These are phyloP conservation scores for Tylopilus sp. DNA, from an alignment of 1,284 basidiomycete species.

Conservation along the genomic window DNA sequence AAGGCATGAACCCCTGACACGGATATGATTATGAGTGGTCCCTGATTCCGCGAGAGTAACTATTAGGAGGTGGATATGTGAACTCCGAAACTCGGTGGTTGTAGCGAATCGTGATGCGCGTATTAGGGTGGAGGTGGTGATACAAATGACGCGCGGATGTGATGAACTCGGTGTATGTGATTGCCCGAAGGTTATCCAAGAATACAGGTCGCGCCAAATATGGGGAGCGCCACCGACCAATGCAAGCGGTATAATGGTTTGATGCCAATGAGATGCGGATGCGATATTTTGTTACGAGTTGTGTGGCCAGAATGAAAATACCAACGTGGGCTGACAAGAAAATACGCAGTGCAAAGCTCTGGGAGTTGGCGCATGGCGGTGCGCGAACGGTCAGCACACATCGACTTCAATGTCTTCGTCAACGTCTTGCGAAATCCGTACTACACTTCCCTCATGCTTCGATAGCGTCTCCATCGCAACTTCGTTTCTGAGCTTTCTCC, in stretches of 20 bases:
- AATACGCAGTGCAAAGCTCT: conserved; percentile 1
- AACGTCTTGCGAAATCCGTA: conserved; percentile 9
- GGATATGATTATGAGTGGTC: conserved; percentile 20
- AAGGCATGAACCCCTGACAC: conserved; percentile 1
- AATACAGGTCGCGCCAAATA: conserved; percentile 12
- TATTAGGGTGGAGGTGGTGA: conserved; percentile 4
- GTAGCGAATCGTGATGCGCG: conserved; percentile 6
- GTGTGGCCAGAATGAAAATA: conserved; percentile 2
- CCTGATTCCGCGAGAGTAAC: conserved; percentile 18
- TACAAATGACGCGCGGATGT: conserved; percentile 4
- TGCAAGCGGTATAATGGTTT: conserved; percentile 24
- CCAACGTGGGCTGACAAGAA: conserved; percentile 1
- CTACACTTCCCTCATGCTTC: neutral
- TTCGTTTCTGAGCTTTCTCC: conserved; percentile 36
- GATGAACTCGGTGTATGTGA: neutral
- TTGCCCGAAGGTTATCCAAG: conserved; percentile 20
- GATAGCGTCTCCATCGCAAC: neutral
- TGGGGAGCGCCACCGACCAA: conserved; percentile 3
- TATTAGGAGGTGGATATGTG: conserved; percentile 20
- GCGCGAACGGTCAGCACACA: conserved; percentile 19
- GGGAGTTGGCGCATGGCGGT: neutral
- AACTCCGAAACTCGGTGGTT: neutral
- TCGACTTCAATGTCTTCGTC: conserved; percentile 33
- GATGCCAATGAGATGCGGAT: conserved; percentile 20
- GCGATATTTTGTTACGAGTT: conserved; percentile 14